phyloP scores from a whole-genome alignment of 768 basidiomycete genomes.

The Epithele typhae region DNA sequence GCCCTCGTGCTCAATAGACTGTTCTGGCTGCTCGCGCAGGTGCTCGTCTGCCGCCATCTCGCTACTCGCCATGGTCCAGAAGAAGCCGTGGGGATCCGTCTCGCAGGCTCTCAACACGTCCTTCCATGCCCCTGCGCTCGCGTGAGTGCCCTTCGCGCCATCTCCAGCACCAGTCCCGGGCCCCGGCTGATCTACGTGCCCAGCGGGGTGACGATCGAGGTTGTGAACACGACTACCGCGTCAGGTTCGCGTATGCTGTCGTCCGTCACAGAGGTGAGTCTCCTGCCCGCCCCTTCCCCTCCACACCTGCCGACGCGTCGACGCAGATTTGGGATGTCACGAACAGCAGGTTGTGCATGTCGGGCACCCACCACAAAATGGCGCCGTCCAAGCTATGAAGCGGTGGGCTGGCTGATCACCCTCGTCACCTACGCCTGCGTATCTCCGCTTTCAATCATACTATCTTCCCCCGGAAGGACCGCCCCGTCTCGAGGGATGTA shows the following conservation, averaged over 20 bases:
- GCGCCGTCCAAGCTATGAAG: constrained; percentile 9
- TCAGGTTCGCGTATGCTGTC: constrained; percentile 12
- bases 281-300: background rate
- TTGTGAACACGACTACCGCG: constrained; percentile 11
- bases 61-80: constrained; percentile 6
- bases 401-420: no score
- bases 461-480: no score
- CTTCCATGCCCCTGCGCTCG: constrained; percentile 14
- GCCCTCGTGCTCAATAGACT: no score
- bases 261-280: constrained; percentile 13
- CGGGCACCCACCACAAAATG: constrained; percentile 19
- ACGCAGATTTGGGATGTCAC: constrained; percentile 18
- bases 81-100: constrained; percentile 10
- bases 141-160: constrained; percentile 2
- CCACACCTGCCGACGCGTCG: background rate
- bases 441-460: no score
- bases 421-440: no score
- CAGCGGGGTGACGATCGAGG: constrained; percentile 14
- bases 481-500: no score
- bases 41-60: constrained; percentile 15
- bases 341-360: constrained; percentile 11
- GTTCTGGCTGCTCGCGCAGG: background rate
- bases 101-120: constrained; percentile 17
- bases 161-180: background rate
- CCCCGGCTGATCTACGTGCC: background rate